phyloP scores from a whole-genome alignment of 345 rosid species.

The Salix dunnii region DNA sequence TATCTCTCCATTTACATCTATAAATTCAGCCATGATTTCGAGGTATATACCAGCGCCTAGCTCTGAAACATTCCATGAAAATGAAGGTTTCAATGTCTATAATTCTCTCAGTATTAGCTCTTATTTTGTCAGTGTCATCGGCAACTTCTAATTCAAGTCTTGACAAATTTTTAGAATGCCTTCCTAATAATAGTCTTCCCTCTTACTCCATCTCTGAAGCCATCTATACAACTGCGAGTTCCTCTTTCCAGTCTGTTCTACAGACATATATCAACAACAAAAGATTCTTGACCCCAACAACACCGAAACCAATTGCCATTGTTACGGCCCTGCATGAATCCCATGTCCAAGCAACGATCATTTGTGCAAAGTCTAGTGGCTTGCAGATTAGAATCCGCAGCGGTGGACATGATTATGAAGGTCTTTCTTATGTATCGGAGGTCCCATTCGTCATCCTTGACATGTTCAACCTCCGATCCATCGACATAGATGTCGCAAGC shows the following conservation, averaged over 20 bases:
- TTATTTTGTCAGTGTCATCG: neutral
- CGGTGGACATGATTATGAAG: conserved; percentile 13
- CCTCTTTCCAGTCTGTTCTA: neutral
- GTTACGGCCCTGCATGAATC: neutral
- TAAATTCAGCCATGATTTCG: neutral
- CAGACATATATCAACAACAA: neutral
- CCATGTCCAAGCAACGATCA: conserved; percentile 8
- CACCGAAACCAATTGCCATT: neutral
- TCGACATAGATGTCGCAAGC: neutral
- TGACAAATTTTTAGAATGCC: neutral
- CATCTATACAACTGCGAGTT: neutral
- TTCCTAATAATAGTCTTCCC: neutral
- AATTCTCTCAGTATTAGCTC: neutral
- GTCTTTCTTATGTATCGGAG: conserved; percentile 1
- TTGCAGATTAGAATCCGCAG: conserved; percentile 4
- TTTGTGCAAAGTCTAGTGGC: neutral
- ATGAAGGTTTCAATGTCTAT: neutral
- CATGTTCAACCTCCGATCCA: neutral
- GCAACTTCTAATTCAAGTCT: neutral
- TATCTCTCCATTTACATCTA: neutral
- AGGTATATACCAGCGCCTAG: neutral
- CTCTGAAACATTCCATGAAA: neutral
- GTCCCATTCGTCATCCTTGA: conserved; percentile 8
- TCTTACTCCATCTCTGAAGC: neutral
- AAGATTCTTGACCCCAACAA: neutral